Base-by-base conservation (phyloP, 768 basidiomycete genomes). In the Boletus rufocinnamomeus region DNA sequence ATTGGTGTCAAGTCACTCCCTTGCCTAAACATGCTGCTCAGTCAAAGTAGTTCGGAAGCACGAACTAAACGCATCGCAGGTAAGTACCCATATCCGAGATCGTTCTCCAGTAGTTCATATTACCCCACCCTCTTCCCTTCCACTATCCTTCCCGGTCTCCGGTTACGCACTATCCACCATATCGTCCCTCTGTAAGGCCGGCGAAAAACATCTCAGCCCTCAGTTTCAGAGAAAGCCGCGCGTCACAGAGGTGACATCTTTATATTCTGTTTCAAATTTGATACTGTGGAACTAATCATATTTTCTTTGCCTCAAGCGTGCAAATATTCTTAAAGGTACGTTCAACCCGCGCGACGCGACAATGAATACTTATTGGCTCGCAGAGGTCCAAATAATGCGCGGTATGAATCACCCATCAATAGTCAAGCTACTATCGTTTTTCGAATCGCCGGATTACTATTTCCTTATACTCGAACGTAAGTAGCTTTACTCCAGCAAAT, bases 321-420 rank as follows among this genome's bases (percentile, higher is more conserved):
- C 96, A 61, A 98, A 98, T 73, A 97, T 98, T 62, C 84, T 98
- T 66, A 99, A 99, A 84, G 91, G 91, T 85, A 56, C 49, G 34
- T 49, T 53, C 27, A 40, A 25, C 34, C 8, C 23, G 27, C 16
- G 11, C 4, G n/a, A 49, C 5, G 28, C 11, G 21, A 34, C 8
- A 25, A 45, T 57, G 38, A 52, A 60, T 54, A 16, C 50, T 56
- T 16, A 62, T 40, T 37, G 11, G 37, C 54, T 49, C 58, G 7
- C 71, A 93, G 97, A 99, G 87, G 97, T 99, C 14, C 95, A 97
- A 75, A 98, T 99, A 69, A 99, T 99, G 96, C 91, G 95, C 37
- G 92, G 93, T 17, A 91, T 85, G 52, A 87, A 89, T 61, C 95
- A 98, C 69, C 88, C 93, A n/a, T 83, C 88, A 28, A 88, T 99